Percentiles rank a stretch among this genome's conserved stretches.
phyloP scores from a whole-genome alignment of 441 rosid species.

The Bocquillonia castaneifolia region DNA sequence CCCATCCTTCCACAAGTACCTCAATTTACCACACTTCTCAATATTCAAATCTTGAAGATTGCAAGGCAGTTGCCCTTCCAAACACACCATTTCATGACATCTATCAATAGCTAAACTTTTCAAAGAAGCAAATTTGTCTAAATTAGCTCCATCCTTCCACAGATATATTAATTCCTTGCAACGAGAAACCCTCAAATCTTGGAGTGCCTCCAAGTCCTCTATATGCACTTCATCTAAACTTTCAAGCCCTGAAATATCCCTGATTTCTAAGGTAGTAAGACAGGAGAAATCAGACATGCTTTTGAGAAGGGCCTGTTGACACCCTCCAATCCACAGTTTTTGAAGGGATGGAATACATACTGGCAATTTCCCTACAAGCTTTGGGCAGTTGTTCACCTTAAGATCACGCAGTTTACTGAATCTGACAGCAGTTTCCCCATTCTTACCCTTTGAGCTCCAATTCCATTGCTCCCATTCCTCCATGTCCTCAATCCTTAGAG shows the following conservation, averaged over 20 bases:
- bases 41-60: constrained; percentile 1
- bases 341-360: neutral
- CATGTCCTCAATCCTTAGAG: neutral
- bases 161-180: neutral
- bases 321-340: neutral
- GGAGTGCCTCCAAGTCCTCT: neutral
- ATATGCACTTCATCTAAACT: neutral
- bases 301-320: neutral
- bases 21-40: neutral
- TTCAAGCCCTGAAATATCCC: neutral
- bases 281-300: neutral
- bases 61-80: no score
- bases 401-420: constrained; percentile 1
- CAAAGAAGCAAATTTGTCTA: no score
- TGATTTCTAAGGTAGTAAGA: constrained; percentile 2
- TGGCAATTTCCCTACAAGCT: constrained; percentile 9
- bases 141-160: no score
- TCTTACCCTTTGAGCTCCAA: neutral
- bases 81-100: no score
- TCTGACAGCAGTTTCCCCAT: neutral
- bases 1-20: no score
- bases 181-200: neutral
- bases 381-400: neutral
- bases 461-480: constrained; percentile 7
- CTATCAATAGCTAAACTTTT: no score